These are phyloP conservation scores for Pulveroboletus sp. DNA, from an alignment of 768 basidiomycete species.

Conservation along the genomic window DNA sequence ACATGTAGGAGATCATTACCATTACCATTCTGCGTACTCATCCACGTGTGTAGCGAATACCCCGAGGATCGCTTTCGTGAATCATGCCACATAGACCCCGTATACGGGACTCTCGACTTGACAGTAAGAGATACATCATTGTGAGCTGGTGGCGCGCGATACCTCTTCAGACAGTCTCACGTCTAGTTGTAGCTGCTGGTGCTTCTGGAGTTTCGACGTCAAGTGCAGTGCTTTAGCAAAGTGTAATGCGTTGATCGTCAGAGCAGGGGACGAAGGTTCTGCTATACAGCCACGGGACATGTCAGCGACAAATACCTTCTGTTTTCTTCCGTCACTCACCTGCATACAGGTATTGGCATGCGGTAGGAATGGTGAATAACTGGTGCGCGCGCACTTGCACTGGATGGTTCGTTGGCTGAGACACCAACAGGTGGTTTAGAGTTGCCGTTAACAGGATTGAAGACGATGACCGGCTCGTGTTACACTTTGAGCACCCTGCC, in stretches of 20 bases:
- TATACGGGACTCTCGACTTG: constrained; percentile 50
- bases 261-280: constrained; percentile 53
- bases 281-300: constrained; percentile 51
- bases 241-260: constrained; percentile 41
- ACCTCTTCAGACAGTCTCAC: not conserved
- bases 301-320: constrained; percentile 25
- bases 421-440: constrained; percentile 47
- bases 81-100: constrained; percentile 30
- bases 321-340: too few relatives aligned
- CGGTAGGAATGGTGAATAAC: constrained; percentile 62
- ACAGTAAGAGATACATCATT: constrained; percentile 48
- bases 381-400: constrained; percentile 14
- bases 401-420: not conserved
- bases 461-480: constrained; percentile 17
- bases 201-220: constrained; percentile 49
- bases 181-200: constrained; percentile 60
- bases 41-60: constrained; percentile 30
- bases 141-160: constrained; percentile 20
- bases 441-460: constrained; percentile 42
- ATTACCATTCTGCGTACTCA: constrained; percentile 1
- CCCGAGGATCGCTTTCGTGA: constrained; percentile 51
- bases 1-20: constrained; percentile 25
- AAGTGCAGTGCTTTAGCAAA: constrained; percentile 31
- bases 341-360: constrained; percentile 46
- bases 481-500: constrained; percentile 59